phyloP scores from a whole-genome alignment of 805 yeast genomes.

The Candida patagonica region DNA sequence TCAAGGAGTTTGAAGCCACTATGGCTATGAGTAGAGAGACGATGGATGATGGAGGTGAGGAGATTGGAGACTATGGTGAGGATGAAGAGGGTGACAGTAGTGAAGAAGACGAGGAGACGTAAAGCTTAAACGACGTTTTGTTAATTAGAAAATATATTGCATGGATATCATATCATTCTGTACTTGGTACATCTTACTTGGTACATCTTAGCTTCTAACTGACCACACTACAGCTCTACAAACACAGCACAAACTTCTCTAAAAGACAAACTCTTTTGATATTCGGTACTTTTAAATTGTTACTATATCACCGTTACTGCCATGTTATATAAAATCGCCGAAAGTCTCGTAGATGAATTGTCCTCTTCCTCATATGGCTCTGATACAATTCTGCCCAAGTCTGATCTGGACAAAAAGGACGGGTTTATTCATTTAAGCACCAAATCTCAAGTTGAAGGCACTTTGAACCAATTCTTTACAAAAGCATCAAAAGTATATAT shows the following conservation, averaged over 20 bases:
- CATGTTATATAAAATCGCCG: conserved; percentile 21
- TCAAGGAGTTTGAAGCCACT: conserved; percentile 67
- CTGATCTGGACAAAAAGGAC: conserved; percentile 20
- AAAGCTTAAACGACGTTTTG: too few species aligned
- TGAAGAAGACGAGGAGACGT: conserved; percentile 28
- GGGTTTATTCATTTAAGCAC: conserved; percentile 24
- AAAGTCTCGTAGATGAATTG: conserved; percentile 15
- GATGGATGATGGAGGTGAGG: conserved; percentile 42
- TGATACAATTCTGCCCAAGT: conserved; percentile 16
- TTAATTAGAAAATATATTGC: too few species aligned
- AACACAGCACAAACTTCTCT: too few species aligned
- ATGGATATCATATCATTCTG: too few species aligned
- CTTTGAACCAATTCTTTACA: conserved; percentile 17
- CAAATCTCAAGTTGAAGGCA: conserved; percentile 17
- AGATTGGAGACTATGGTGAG: conserved; percentile 29
- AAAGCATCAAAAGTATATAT: conserved; percentile 13
- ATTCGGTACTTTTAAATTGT: too few species aligned
- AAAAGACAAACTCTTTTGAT: too few species aligned
- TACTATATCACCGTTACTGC: too few species aligned
- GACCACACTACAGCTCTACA: too few species aligned
- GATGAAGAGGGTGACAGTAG: conserved; percentile 31
- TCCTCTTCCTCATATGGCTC: conserved; percentile 17
- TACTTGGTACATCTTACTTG: too few species aligned
- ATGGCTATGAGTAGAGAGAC: conserved; percentile 36
- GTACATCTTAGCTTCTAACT: too few species aligned